A percentile compares a stretch with the other conserved stretches of the same genome.
These are phyloP conservation scores for Casuarina equisetifolia DNA, from an alignment of 306 rosid genomes.

Conservation along the genomic window DNA sequence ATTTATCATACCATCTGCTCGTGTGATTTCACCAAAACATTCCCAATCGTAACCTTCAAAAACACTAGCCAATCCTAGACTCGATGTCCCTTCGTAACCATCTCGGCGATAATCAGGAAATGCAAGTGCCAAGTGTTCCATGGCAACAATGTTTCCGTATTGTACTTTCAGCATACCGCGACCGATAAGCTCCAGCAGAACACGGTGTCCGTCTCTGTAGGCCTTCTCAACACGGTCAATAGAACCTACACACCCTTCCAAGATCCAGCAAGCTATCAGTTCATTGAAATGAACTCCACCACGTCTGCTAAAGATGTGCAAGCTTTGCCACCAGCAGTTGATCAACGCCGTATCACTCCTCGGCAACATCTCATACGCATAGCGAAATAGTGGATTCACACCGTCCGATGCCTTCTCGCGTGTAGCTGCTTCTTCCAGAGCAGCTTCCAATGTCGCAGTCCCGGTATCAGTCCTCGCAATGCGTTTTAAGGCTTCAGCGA, in stretches of 20 bases:
- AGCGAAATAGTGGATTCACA: conserved; percentile 9
- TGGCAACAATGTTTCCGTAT: conserved; percentile 15
- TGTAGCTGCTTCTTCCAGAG: conserved; percentile 7
- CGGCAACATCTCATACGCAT: conserved; percentile 21
- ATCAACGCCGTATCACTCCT: not conserved
- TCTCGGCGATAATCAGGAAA: not conserved
- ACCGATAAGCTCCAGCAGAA: no score
- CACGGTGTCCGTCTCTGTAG: no score
- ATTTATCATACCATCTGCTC: conserved; percentile 31
- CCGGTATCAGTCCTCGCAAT: not conserved
- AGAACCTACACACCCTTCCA: no score
- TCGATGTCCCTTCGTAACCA: conserved; percentile 16
- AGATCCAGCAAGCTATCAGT: conserved; percentile 37
- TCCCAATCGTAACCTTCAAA: conserved; percentile 22
- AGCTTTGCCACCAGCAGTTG: conserved; percentile 33
- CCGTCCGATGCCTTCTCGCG: not conserved
- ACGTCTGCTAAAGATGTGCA: conserved; percentile 15
- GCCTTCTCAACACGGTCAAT: no score
- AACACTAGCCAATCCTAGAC: conserved; percentile 34
- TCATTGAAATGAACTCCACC: conserved; percentile 36
- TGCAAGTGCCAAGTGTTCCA: conserved; percentile 1
- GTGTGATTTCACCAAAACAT: conserved; percentile 33
- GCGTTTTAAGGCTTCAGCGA: conserved; percentile 21
- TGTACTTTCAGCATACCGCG: conserved; percentile 21
- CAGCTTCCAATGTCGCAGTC: not conserved